Percentiles rank a stretch among this genome's conserved stretches.
phyloP scores from a whole-genome alignment of 352 stramenopile genomes.

The Phytophthora tentaculata region DNA sequence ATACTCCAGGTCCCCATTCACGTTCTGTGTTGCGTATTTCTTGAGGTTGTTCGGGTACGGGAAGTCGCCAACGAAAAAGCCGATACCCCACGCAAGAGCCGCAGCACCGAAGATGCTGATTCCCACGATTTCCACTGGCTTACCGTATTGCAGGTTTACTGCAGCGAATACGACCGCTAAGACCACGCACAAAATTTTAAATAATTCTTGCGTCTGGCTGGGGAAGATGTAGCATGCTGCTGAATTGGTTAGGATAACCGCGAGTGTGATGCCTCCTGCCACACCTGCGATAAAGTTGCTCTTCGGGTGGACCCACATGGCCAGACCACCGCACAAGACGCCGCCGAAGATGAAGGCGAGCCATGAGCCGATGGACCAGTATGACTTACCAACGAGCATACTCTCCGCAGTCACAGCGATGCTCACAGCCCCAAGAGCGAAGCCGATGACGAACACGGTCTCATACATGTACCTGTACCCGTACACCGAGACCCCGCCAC shows the following conservation, averaged over 20 bases:
- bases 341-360: conserved; percentile 44
- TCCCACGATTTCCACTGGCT: conserved; percentile 38
- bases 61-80: conserved; percentile 52
- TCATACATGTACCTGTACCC: conserved; percentile 45
- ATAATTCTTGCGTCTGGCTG: conserved; percentile 34
- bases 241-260: conserved; percentile 39
- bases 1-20: conserved; percentile 36
- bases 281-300: conserved; percentile 44
- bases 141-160: conserved; percentile 39
- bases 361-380: conserved; percentile 37
- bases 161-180: conserved; percentile 38
- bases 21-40: conserved; percentile 26
- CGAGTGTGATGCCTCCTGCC: conserved; percentile 39
- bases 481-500: conserved; percentile 33
- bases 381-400: conserved; percentile 40
- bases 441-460: conserved; percentile 40
- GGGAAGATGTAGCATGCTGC: conserved; percentile 40
- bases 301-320: conserved; percentile 40
- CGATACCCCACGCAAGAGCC: conserved; percentile 42
- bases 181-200: conserved; percentile 37
- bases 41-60: conserved; percentile 43
- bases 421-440: conserved; percentile 32
- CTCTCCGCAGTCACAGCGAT: conserved; percentile 36
- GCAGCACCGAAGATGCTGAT: conserved; percentile 43
- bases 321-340: conserved; percentile 33